A percentile compares a stretch with the other conserved stretches of the same genome.
These are phyloP conservation scores for Phytophthora rubi DNA, from an alignment of 352 stramenopile species.

Conservation along the genomic window DNA sequence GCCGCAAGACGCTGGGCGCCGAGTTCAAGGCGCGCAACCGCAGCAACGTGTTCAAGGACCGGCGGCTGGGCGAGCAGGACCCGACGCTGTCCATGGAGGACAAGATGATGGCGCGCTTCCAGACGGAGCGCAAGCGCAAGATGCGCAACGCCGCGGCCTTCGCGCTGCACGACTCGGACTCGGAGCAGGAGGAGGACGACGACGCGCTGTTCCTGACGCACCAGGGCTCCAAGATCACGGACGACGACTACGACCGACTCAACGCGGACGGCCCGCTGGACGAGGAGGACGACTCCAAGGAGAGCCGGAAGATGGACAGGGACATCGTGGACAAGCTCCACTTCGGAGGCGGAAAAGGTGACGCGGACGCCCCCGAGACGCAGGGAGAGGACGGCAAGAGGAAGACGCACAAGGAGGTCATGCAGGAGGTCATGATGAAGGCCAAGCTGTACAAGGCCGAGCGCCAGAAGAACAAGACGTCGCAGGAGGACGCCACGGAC, in stretches of 20 bases:
- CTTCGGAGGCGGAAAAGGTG: constrained; percentile 71
- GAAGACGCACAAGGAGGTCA: constrained; percentile 90
- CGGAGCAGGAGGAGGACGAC: constrained; percentile 71
- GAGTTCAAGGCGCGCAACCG: constrained; percentile 89
- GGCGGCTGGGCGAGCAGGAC: constrained; percentile 85
- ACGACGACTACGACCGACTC: constrained; percentile 78
- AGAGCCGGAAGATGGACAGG: constrained; percentile 70
- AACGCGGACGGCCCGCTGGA: constrained; percentile 58
- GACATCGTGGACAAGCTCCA: constrained; percentile 89
- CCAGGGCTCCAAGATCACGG: constrained; percentile 66
- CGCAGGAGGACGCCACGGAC: constrained; percentile 81
- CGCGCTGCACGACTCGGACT: constrained; percentile 80
- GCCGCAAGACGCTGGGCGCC: constrained; percentile 83
- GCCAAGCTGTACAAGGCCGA: constrained; percentile 91
- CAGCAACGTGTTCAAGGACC: constrained; percentile 90
- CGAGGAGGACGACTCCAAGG: constrained; percentile 80
- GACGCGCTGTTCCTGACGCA: constrained; percentile 78
- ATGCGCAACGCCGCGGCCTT: constrained; percentile 79
- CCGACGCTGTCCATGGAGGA: constrained; percentile 89
- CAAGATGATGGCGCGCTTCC: constrained; percentile 93
- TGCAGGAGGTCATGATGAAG: constrained; percentile 93
- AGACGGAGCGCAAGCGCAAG: constrained; percentile 89
- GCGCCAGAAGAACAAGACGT: constrained; percentile 86
- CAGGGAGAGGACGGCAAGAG: constrained; percentile 46
- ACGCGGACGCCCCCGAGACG: constrained; percentile 22